phyloP scores from a whole-genome alignment of 331 rosid species.

The Stylosanthes scabra region DNA sequence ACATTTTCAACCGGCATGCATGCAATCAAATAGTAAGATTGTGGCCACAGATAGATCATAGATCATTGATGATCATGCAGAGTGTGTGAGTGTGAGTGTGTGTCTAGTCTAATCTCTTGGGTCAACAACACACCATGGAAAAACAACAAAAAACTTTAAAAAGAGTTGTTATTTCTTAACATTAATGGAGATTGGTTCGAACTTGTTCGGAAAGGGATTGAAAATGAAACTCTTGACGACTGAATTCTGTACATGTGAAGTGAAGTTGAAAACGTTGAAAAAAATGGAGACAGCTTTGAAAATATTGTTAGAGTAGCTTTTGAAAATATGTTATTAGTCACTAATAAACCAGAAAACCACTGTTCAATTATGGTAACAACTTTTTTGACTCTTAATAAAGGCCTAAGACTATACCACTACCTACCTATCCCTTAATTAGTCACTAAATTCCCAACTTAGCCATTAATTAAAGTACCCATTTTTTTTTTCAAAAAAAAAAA shows the following conservation, averaged over 20 bases:
- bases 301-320: constrained; percentile 18
- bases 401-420: background rate
- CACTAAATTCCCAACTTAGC: background rate
- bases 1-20: background rate
- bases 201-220: constrained; percentile 12
- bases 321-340: constrained; percentile 10
- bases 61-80: no score
- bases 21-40: constrained; percentile 10
- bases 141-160: background rate
- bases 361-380: constrained; percentile 4
- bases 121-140: constrained; percentile 9
- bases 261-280: constrained; percentile 3
- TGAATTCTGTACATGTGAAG: background rate
- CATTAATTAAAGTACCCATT: no score
- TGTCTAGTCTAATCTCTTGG: background rate
- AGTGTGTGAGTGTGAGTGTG: background rate
- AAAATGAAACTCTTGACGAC: background rate
- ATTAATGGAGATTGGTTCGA: background rate
- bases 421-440: background rate
- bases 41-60: background rate
- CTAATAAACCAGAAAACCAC: constrained; percentile 34
- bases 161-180: background rate
- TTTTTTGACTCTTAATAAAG: constrained; percentile 23
- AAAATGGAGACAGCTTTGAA: constrained; percentile 25
- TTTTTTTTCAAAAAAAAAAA: no score